A percentile compares a stretch with the other conserved stretches of the same genome.
phyloP scores from a whole-genome alignment of 805 yeast species.

The Sugiyamaella floridensis region DNA sequence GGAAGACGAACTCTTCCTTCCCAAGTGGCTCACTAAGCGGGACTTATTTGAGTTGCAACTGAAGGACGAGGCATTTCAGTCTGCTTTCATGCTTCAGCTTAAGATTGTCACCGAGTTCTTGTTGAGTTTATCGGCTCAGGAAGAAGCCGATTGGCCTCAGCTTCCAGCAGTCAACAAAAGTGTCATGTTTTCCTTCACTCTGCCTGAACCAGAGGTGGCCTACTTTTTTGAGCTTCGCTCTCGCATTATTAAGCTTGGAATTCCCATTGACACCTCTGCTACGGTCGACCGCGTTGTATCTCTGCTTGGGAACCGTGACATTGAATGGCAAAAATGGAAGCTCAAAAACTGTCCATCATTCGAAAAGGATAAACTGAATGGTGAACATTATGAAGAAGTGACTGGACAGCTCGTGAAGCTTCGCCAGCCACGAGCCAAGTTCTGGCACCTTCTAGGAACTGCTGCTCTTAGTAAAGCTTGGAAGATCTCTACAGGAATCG shows the following conservation, averaged over 20 bases:
- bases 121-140: conserved; percentile 12
- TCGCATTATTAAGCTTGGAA: not conserved
- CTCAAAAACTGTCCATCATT: conserved; percentile 26
- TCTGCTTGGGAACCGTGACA: conserved; percentile 22
- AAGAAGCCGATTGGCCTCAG: conserved; percentile 11
- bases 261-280: not conserved
- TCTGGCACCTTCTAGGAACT: conserved; percentile 28
- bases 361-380: conserved; percentile 16
- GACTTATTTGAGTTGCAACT: conserved; percentile 30
- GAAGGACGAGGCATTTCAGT: conserved; percentile 27
- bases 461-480: conserved; percentile 31
- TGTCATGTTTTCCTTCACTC: conserved; percentile 18
- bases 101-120: conserved; percentile 26
- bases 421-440: conserved; percentile 19
- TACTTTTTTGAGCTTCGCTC: conserved; percentile 13
- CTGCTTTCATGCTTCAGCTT: conserved; percentile 26
- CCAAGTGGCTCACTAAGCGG: conserved; percentile 33
- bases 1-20: conserved; percentile 19
- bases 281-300: not conserved
- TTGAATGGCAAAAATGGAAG: conserved; percentile 31
- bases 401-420: conserved; percentile 2
- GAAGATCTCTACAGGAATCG: conserved; percentile 38
- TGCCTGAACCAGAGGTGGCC: conserved; percentile 15
- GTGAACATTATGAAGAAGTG: conserved; percentile 2
- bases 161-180: conserved; percentile 17